A percentile compares a stretch with the other conserved stretches of the same genome.
Evolutionary conservation across 805 yeast genomes (phyloP).

Genomic region (Candida namnaoensis): DNA sequence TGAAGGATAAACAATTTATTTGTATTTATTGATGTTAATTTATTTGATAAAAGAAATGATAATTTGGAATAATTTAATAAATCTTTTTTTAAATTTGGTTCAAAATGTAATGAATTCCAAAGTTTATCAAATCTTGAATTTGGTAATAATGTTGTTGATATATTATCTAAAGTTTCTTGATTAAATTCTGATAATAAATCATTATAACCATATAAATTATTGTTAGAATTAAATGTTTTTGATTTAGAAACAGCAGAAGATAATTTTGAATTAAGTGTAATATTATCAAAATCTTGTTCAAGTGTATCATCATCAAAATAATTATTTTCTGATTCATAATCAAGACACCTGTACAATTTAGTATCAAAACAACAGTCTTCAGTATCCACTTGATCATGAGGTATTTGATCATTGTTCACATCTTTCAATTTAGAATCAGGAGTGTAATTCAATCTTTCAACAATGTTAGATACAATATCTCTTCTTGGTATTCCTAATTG

Average conservation of each 20-base stretch:
- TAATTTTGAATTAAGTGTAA: constrained; percentile 17
- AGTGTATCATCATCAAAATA: not conserved
- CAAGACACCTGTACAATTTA: not conserved
- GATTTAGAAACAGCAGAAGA: no score
- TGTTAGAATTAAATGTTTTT: no score
- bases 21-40: constrained; percentile 1
- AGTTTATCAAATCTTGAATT: constrained; percentile 18
- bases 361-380: not conserved
- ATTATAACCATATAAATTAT: constrained; percentile 2
- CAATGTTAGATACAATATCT: no score
- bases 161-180: constrained; percentile 9
- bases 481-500: no score
- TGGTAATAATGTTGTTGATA: constrained; percentile 19
- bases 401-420: no score
- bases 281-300: constrained; percentile 20
- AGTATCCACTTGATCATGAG: no score
- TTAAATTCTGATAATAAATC: constrained; percentile 7
- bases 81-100: constrained; percentile 19
- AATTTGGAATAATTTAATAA: constrained; percentile 23
- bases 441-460: no score
- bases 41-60: constrained; percentile 17
- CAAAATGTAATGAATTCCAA: constrained; percentile 28
- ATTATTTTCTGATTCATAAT: not conserved
- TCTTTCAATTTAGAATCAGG: no score
- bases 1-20: constrained; percentile 21